A percentile compares a stretch with the other conserved stretches of the same genome.
These are phyloP conservation scores for Diplodia scrobiculata DNA, from an alignment of 2,329 filamentous ascomycete genomes.

Conservation along the genomic window DNA sequence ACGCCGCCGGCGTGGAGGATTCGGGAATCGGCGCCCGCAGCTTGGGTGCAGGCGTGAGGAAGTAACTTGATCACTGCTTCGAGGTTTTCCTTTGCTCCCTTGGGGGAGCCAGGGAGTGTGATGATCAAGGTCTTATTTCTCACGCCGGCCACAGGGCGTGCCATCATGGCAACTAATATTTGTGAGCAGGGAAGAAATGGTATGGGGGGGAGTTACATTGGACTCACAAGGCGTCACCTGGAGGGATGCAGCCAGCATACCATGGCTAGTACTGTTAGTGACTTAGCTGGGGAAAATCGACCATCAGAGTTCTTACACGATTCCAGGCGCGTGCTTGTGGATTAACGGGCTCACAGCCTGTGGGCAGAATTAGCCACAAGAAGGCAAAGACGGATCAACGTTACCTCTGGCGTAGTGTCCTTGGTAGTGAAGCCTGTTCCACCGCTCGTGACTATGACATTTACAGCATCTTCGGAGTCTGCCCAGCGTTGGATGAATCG, in stretches of 20 bases:
- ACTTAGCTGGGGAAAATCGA: not conserved
- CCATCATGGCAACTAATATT: conserved; percentile 88
- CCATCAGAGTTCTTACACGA: conserved; percentile 61
- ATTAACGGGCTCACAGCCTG: conserved; percentile 78
- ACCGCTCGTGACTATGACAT: conserved; percentile 84
- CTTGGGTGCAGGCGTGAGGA: conserved; percentile 91
- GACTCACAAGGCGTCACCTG: conserved; percentile 82
- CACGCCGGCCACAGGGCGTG: conserved; percentile 85
- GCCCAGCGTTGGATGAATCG: conserved; percentile 70
- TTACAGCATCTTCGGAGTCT: conserved; percentile 63
- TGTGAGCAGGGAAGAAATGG: conserved; percentile 7
- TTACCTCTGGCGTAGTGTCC: conserved; percentile 88
- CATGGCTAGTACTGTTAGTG: conserved; percentile 60
- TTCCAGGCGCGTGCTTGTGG: conserved; percentile 80
- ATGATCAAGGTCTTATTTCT: conserved; percentile 79
- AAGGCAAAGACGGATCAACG: not conserved
- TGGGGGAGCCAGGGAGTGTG: conserved; percentile 90
- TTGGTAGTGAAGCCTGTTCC: conserved; percentile 88
- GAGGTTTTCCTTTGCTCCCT: conserved; percentile 91
- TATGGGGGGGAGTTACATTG: conserved; percentile 30
- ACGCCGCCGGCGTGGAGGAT: conserved; percentile 76
- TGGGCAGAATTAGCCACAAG: conserved; percentile 27
- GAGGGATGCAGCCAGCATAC: conserved; percentile 84
- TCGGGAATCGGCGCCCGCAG: conserved; percentile 79
- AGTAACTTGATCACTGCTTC: conserved; percentile 85